phyloP scores from a whole-genome alignment of 495 filamentous ascomycete genomes.

The Talaromyces ruber region DNA sequence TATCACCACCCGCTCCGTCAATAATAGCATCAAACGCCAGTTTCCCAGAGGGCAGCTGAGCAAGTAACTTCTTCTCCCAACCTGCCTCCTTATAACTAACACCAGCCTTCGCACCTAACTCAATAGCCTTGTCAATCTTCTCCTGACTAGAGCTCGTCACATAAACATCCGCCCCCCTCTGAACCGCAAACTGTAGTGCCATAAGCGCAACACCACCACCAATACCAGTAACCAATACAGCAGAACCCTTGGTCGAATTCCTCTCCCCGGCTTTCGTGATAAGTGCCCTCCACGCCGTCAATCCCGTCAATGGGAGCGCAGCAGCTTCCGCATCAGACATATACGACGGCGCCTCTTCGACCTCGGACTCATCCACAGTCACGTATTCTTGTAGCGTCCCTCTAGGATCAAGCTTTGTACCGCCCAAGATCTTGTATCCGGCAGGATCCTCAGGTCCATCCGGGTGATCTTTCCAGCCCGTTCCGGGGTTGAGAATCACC shows the following conservation, averaged over 20 bases:
- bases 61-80: constrained; percentile 62
- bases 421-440: constrained; percentile 65
- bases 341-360: constrained; percentile 67
- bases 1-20: constrained; percentile 70
- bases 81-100: constrained; percentile 55
- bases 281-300: constrained; percentile 83
- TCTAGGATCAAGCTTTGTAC: constrained; percentile 47
- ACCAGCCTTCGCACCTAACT: constrained; percentile 60
- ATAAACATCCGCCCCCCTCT: constrained; percentile 54
- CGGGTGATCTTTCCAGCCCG: constrained; percentile 63
- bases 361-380: constrained; percentile 57
- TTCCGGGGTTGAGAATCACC: constrained; percentile 65
- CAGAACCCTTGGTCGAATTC: constrained; percentile 49
- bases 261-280: constrained; percentile 56
- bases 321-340: constrained; percentile 65
- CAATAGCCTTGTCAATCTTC: constrained; percentile 56
- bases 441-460: constrained; percentile 61
- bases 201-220: constrained; percentile 71
- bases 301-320: constrained; percentile 68
- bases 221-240: constrained; percentile 68
- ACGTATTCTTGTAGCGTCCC: constrained; percentile 68
- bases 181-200: constrained; percentile 61
- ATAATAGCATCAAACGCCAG: constrained; percentile 61
- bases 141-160: constrained; percentile 57
- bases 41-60: constrained; percentile 44